Conservation (phyloP, 805 yeast species). For the Maudiozyma turicensis region DNA sequence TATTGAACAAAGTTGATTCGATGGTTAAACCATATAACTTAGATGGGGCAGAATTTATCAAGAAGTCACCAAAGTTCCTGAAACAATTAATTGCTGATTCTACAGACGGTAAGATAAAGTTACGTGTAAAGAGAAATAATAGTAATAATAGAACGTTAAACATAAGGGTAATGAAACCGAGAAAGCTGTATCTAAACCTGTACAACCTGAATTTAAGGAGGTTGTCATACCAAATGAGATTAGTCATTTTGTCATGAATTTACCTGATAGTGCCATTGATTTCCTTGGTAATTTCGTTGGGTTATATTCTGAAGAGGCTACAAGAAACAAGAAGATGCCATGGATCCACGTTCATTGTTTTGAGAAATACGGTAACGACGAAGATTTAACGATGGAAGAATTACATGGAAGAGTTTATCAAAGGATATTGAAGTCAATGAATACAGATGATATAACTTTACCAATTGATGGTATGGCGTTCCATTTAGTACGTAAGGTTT, state of each 20-base stretch:
- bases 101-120: constrained; percentile 30
- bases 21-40: constrained; percentile 56
- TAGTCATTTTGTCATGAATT: constrained; percentile 83
- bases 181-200: constrained; percentile 11
- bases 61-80: constrained; percentile 44
- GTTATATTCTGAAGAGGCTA: constrained; percentile 40
- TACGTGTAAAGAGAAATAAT: constrained; percentile 19
- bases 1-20: constrained; percentile 47
- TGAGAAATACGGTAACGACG: constrained; percentile 73
- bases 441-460: constrained; percentile 36
- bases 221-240: constrained; percentile 20
- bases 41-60: constrained; percentile 80
- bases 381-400: constrained; percentile 62
- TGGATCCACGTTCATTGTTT: constrained; percentile 83
- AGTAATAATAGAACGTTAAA: constrained; percentile 28
- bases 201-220: constrained; percentile 39
- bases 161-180: constrained; percentile 22
- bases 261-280: constrained; percentile 86
- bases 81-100: constrained; percentile 34
- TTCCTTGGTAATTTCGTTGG: constrained; percentile 75
- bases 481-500: constrained; percentile 86
- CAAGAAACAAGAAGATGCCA: constrained; percentile 51
- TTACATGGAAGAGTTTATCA: constrained; percentile 54
- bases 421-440: constrained; percentile 38
- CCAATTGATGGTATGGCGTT: constrained; percentile 44